These are phyloP conservation scores for Phytophthora niederhauseri DNA, from an alignment of 352 stramenopile genomes.

Conservation along the genomic window DNA sequence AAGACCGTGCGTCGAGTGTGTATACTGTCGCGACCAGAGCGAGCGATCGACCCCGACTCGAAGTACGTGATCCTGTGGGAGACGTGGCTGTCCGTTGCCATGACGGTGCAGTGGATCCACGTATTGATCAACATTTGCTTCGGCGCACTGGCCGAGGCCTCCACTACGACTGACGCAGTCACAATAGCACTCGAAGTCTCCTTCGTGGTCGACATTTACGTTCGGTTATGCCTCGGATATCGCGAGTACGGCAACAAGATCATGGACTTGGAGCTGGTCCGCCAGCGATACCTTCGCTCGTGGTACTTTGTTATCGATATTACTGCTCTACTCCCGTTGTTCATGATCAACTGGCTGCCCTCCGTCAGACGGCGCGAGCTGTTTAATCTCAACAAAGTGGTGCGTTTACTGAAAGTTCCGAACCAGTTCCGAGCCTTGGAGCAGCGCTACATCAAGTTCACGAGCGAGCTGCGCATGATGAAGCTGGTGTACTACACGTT, in stretches of 20 bases:
- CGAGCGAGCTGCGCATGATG: constrained; percentile 49
- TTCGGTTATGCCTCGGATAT: constrained; percentile 50
- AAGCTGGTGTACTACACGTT: constrained; percentile 64
- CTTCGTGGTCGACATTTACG: constrained; percentile 54
- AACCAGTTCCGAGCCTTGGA: constrained; percentile 39
- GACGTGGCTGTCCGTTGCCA: constrained; percentile 32
- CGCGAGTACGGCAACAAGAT: constrained; percentile 69
- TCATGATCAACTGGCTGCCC: constrained; percentile 51
- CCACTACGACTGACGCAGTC: constrained; percentile 15
- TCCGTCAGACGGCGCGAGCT: constrained; percentile 36
- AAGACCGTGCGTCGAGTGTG: background rate
- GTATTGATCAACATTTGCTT: constrained; percentile 52
- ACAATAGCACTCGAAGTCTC: constrained; percentile 40
- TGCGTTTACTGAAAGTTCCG: constrained; percentile 46
- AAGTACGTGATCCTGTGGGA: constrained; percentile 38
- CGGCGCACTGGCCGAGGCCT: constrained; percentile 7
- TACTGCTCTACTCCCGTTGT: constrained; percentile 45
- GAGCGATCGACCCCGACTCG: constrained; percentile 44
- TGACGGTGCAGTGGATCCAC: constrained; percentile 44
- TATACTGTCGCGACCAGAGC: constrained; percentile 5
- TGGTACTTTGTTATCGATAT: constrained; percentile 47
- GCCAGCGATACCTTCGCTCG: constrained; percentile 45
- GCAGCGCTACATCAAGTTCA: constrained; percentile 47
- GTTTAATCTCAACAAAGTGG: constrained; percentile 63
- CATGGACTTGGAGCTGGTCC: constrained; percentile 46